A percentile compares a stretch with the other conserved stretches of the same genome.
Evolutionary conservation across 306 rosid species (phyloP).

Genomic region (Dicorynia guianensis): DNA sequence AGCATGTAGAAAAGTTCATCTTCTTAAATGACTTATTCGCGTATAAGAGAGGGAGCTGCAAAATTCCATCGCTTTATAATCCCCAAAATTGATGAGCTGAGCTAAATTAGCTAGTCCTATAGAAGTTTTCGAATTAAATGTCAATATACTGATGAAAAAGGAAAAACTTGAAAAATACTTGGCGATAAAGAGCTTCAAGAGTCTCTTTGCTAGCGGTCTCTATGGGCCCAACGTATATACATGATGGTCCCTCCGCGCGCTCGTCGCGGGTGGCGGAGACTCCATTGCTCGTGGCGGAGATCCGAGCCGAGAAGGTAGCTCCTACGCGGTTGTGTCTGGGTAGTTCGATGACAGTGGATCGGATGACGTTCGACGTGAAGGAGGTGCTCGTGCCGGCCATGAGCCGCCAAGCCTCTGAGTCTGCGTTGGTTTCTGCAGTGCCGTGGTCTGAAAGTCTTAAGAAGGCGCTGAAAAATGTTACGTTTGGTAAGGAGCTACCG

Average conservation of each 20-base stretch:
- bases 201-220: conserved; percentile 86
- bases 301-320: conserved; percentile 49
- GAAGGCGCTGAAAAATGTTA: neutral
- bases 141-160: no score
- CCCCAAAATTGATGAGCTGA: no score
- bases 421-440: no score
- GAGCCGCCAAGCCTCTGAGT: neutral
- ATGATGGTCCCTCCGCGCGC: conserved; percentile 63
- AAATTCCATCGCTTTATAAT: no score
- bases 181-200: conserved; percentile 84
- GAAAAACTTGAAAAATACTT: conserved; percentile 40
- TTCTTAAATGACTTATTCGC: no score
- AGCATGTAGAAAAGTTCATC: no score
- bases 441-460: neutral
- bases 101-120: no score
- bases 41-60: no score
- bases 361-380: conserved; percentile 45
- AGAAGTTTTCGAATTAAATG: no score
- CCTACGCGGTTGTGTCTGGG: conserved; percentile 48
- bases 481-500: neutral
- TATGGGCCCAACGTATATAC: conserved; percentile 80
- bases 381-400: conserved; percentile 76
- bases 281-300: conserved; percentile 52
- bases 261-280: conserved; percentile 46
- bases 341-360: conserved; percentile 46